These are phyloP conservation scores for Suillus variegatus DNA, from an alignment of 768 basidiomycete species.

Conservation along the genomic window DNA sequence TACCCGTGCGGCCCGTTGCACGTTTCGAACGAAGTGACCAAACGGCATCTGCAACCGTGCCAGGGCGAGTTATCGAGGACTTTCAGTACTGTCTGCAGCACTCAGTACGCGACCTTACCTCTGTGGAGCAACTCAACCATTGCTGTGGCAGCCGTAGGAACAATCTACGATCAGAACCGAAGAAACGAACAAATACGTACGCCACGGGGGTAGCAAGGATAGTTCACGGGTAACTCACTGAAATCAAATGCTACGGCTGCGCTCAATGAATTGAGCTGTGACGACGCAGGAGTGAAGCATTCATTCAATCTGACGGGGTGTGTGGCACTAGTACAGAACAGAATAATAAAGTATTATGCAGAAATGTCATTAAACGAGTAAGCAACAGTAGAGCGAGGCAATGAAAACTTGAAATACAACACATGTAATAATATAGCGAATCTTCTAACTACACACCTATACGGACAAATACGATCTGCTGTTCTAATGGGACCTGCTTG, in stretches of 20 bases:
- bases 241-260: background rate
- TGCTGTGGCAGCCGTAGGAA: background rate
- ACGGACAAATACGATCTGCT: background rate
- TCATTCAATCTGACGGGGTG: background rate
- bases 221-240: background rate
- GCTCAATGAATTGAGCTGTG: background rate
- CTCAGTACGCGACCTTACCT: background rate
- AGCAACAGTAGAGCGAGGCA: background rate
- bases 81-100: background rate
- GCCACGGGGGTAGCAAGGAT: background rate
- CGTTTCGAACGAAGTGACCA: background rate
- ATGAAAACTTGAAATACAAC: background rate
- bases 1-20: background rate
- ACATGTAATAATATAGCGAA: background rate
- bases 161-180: background rate
- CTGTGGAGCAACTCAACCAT: background rate
- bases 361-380: background rate
- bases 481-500: background rate
- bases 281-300: background rate
- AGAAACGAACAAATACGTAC: background rate
- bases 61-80: background rate
- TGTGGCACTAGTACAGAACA: background rate
- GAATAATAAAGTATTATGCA: background rate
- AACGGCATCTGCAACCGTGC: background rate
- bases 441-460: too few species aligned